phyloP scores from a whole-genome alignment of 2,329 filamentous ascomycete species.

The Daldinia eschscholtzii region DNA sequence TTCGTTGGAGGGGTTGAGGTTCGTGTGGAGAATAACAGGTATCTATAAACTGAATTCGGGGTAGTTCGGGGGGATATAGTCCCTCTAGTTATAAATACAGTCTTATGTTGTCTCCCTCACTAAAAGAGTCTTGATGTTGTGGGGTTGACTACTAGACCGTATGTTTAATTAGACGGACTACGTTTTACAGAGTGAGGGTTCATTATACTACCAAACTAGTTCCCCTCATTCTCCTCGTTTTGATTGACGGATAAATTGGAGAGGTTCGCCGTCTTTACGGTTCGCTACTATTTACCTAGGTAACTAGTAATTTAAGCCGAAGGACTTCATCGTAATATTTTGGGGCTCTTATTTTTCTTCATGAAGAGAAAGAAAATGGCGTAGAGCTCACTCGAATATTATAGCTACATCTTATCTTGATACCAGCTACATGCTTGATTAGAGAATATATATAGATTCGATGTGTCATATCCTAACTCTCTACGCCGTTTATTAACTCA shows the following conservation, averaged over 20 bases:
- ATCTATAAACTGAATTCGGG: slow-evolving; percentile 27
- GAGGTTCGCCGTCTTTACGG: slow-evolving; percentile 24
- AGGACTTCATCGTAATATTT: neutral
- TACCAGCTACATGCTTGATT: too few species aligned
- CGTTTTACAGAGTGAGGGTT: slow-evolving; percentile 7
- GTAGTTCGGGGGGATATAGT: slow-evolving; percentile 23
- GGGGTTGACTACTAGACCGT: slow-evolving; percentile 12
- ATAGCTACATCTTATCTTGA: too few species aligned
- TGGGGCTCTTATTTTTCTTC: neutral
- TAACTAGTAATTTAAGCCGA: slow-evolving; percentile 16
- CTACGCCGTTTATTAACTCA: too few species aligned
- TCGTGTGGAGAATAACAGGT: slow-evolving; percentile 21
- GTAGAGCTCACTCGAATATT: too few species aligned
- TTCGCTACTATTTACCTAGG: slow-evolving; percentile 8
- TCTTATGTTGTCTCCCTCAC: neutral
- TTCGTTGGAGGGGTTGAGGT: slow-evolving; percentile 33
- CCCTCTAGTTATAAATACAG: slow-evolving; percentile 19
- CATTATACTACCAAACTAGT: slow-evolving; percentile 4
- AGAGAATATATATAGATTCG: too few species aligned
- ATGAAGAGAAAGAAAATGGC: too few species aligned
- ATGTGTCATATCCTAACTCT: too few species aligned
- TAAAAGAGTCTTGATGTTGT: neutral
- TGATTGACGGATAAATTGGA: slow-evolving; percentile 53
- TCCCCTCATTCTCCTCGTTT: slow-evolving; percentile 31
- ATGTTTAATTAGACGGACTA: neutral